Percentiles rank a stretch among this genome's conserved stretches.
Conservation (phyloP, 2,329 filamentous ascomycete genomes). For the Trichoderma koningii region DNA sequence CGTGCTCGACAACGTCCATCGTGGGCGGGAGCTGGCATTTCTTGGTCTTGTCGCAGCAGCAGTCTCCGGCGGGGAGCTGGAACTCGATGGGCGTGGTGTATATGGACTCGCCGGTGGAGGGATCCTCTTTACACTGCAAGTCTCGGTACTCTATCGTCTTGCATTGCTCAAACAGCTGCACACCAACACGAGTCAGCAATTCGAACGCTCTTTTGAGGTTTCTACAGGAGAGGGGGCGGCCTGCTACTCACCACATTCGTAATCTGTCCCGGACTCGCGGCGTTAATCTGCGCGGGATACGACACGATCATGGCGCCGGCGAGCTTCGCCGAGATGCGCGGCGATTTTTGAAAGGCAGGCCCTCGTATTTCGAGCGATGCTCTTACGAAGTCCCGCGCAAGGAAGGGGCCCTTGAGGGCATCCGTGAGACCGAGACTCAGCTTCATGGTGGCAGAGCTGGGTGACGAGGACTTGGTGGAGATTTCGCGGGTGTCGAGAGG, state of each 20-base stretch:
- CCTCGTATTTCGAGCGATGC: conserved; percentile 18
- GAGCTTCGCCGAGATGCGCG: conserved; percentile 20
- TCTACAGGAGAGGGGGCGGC: not conserved
- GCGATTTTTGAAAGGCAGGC: conserved; percentile 20
- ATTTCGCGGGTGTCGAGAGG: conserved; percentile 12
- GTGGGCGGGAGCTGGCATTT: conserved; percentile 14
- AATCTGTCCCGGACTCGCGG: conserved; percentile 7
- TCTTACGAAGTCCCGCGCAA: conserved; percentile 5
- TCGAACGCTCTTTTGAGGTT: not conserved
- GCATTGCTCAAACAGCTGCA: conserved; percentile 14
- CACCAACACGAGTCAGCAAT: not conserved
- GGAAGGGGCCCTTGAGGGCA: conserved; percentile 15
- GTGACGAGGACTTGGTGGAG: conserved; percentile 12
- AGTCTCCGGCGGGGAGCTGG: not conserved
- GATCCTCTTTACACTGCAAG: not conserved
- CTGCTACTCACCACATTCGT: conserved; percentile 3
- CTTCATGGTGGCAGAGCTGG: conserved; percentile 18
- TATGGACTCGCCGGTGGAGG: conserved; percentile 6
- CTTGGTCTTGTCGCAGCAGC: not conserved
- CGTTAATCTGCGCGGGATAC: conserved; percentile 19
- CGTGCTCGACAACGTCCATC: not conserved
- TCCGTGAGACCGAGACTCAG: conserved; percentile 18
- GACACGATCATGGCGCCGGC: conserved; percentile 11
- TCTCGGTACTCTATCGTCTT: conserved; percentile 11
- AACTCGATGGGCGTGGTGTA: conserved; percentile 20